These are phyloP conservation scores for Geoglossum glabrum DNA, from an alignment of 495 filamentous ascomycete species.

Conservation along the genomic window DNA sequence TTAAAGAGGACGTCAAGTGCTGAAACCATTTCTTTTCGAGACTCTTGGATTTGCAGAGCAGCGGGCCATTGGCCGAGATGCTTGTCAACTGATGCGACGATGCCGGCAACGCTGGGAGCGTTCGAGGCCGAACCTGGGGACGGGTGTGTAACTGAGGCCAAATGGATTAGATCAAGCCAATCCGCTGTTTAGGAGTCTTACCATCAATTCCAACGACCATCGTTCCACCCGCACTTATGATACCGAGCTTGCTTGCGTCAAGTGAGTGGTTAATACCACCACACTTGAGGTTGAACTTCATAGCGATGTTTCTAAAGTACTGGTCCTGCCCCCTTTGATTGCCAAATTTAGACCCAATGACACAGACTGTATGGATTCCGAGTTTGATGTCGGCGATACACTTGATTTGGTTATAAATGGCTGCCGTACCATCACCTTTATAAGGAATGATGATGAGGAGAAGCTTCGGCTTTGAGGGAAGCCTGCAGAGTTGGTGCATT, in stretches of 20 bases:
- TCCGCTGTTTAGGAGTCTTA: background rate
- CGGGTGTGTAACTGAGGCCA: conserved; percentile 50
- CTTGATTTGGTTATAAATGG: conserved; percentile 49
- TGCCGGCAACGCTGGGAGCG: conserved; percentile 35
- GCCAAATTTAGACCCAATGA: conserved; percentile 20
- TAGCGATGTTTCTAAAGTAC: conserved; percentile 51
- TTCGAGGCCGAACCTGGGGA: conserved; percentile 29
- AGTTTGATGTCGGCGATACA: conserved; percentile 37
- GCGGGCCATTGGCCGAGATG: conserved; percentile 51
- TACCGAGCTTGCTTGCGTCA: conserved; percentile 22
- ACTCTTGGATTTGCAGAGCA: conserved; percentile 34
- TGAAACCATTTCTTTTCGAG: conserved; percentile 36
- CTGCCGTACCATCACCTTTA: background rate
- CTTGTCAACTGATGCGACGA: conserved; percentile 51
- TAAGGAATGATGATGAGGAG: background rate
- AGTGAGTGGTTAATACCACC: conserved; percentile 61
- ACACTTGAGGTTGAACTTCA: conserved; percentile 76
- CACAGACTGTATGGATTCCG: conserved; percentile 47
- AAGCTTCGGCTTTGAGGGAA: background rate
- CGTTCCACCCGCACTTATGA: conserved; percentile 41
- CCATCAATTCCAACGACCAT: conserved; percentile 76
- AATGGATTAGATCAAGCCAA: background rate
- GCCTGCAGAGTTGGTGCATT: background rate
- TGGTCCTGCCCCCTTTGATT: conserved; percentile 16
- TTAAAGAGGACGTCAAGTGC: conserved; percentile 33